Conservation (phyloP, 163 green algal genomes). For the Chlamydomonas reinhardtii region DNA sequence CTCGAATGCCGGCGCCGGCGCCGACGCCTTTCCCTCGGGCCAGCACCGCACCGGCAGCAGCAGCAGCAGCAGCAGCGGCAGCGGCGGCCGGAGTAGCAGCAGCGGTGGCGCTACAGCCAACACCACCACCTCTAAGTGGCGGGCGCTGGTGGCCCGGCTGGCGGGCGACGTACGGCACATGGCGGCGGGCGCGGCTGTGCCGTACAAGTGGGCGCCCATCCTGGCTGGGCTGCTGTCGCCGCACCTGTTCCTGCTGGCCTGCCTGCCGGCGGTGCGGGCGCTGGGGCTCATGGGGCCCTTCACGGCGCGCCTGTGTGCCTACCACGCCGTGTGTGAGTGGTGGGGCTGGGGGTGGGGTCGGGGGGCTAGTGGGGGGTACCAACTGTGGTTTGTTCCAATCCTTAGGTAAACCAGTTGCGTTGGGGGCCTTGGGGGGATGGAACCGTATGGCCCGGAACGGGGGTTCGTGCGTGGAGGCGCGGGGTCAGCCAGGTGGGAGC, state of each 20-base stretch:
- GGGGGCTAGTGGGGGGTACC: not conserved
- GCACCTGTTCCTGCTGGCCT: conserved; percentile 46
- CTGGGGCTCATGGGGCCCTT: conserved; percentile 35
- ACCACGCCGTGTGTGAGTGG: conserved; percentile 36
- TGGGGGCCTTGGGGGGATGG: no score
- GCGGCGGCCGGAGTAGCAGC: not conserved
- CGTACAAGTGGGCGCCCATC: conserved; percentile 49
- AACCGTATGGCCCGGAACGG: no score
- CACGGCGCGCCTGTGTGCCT: conserved; percentile 16
- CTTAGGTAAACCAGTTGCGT: no score
- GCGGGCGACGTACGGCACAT: conserved; percentile 24
- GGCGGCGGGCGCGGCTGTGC: conserved; percentile 3
- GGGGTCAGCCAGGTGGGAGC: no score
- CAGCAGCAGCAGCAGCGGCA: not conserved
- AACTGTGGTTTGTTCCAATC: no score
- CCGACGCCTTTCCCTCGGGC: no score
- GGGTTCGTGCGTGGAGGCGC: no score
- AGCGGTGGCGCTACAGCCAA: not conserved
- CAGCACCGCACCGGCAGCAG: not conserved
- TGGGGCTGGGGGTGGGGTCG: not conserved
- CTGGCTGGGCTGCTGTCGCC: conserved; percentile 33
- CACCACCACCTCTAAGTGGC: not conserved
- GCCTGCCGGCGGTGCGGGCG: conserved; percentile 26
- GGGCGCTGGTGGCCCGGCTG: conserved; percentile 11
- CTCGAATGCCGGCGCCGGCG: not conserved